phyloP scores from a whole-genome alignment of 306 rosid genomes.

The Vigna nakashimae region DNA sequence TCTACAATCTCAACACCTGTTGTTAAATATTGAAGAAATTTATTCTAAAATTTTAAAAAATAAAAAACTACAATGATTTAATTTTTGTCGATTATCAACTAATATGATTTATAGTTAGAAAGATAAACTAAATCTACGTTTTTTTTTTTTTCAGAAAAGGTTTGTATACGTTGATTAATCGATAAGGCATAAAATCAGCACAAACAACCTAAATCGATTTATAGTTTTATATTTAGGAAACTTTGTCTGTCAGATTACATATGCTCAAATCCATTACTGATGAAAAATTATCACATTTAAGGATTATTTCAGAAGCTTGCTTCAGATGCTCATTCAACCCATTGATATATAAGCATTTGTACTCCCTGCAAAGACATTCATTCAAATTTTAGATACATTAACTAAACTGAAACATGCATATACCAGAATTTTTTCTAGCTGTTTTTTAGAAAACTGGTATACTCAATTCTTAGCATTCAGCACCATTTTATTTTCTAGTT shows the following conservation, averaged over 20 bases:
- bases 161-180: too few species aligned
- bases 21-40: too few species aligned
- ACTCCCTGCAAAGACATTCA: constrained; percentile 18
- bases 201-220: background rate
- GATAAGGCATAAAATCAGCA: background rate
- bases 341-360: background rate
- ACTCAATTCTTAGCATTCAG: background rate
- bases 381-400: constrained; percentile 6
- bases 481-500: background rate
- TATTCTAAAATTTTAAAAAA: too few species aligned
- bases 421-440: background rate
- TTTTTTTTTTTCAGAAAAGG: too few species aligned
- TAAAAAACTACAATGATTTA: too few species aligned
- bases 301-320: background rate
- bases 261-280: background rate
- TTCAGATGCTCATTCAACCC: background rate
- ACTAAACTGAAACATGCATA: constrained; percentile 15
- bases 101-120: too few species aligned
- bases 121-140: too few species aligned
- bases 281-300: background rate
- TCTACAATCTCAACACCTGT: too few species aligned
- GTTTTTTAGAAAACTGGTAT: background rate
- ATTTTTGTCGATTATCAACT: too few species aligned
- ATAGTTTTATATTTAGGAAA: background rate
- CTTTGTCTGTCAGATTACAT: background rate